Base-by-base conservation (phyloP, 306 rosid species). In the Medicago arabica region DNA sequence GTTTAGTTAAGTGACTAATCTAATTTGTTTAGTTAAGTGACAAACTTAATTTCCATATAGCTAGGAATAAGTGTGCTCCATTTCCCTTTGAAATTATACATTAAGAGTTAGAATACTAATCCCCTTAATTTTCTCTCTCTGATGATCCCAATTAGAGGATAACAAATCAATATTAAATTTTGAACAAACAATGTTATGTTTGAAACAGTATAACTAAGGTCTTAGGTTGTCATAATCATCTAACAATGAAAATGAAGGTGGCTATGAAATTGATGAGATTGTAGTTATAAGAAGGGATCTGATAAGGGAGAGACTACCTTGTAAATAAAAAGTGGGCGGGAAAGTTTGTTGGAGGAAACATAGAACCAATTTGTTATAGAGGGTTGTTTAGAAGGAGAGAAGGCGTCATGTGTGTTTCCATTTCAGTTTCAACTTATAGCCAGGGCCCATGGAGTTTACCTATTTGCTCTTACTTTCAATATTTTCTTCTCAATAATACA, bases 121-220 rank as follows among this genome's bases (percentile, higher is more conserved):
- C 36, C 41, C 41, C 66, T 60, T 60, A 40, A 28, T 60, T 11
- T 34, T 18, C 38, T 64, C 21, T 76, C 51, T 21, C 40, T 43
- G 2, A 34, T 39, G 60, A 77, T 36, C 40, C 57, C 50, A 46
- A 34, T 55, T 64, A 47, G 63, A 71, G 59, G 51, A 57, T 64
- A 36, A 5, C 3, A 53, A 53, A 53, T 36, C 10, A 71, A 43
- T 63, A 51, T 64, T 40, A 9, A 43, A 49, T 51, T 40, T 53
- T 63, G 58, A 39, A 39, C 44, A 19, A 63, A 40, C 47, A 36
- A 55, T 31, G 46, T 23, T 6, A 76, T 47, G 43, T 58, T 76
- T 15, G 9, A 63, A 17, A 53, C 31, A 6, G 40, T 61, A 62
- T 11, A 18, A 65, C 70, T 39, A 44, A 57, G 50, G 62, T 55